Evolutionary conservation across 352 stramenopile genomes (phyloP).

Genomic region (Phytophthora cryptogea): DNA sequence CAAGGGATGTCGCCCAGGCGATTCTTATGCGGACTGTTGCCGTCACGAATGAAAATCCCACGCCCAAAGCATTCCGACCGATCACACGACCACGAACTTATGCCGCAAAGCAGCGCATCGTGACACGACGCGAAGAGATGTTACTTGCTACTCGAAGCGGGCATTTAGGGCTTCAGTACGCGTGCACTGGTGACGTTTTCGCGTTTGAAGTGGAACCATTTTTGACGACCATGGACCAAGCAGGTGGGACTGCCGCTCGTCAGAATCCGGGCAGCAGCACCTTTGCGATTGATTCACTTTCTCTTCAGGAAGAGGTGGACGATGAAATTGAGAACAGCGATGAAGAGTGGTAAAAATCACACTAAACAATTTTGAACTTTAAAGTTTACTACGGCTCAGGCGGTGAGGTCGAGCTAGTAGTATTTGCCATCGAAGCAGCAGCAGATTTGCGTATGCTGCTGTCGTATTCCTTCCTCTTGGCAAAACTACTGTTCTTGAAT

Average conservation of each 20-base stretch:
- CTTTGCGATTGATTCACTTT: constrained; percentile 17
- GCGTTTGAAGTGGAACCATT: constrained; percentile 76
- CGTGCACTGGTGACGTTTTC: constrained; percentile 62
- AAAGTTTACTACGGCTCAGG: constrained; percentile 22
- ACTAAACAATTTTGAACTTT: constrained; percentile 34
- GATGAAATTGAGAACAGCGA: constrained; percentile 79
- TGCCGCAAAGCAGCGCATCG: constrained; percentile 48
- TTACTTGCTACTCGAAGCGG: constrained; percentile 21
- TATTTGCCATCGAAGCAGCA: constrained; percentile 22
- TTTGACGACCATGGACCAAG: constrained; percentile 47
- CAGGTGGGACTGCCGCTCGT: constrained; percentile 3
- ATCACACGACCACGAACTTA: constrained; percentile 63
- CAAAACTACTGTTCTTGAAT: constrained; percentile 78
- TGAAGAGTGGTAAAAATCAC: constrained; percentile 45
- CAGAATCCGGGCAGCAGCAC: not conserved
- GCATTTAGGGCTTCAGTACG: constrained; percentile 29
- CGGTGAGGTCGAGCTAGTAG: constrained; percentile 14
- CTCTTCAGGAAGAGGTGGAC: constrained; percentile 39
- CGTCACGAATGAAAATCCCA: constrained; percentile 71
- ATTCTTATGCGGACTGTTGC: constrained; percentile 69
- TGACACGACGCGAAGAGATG: constrained; percentile 51
- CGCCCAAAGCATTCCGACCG: constrained; percentile 72
- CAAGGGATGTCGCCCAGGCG: constrained; percentile 52
- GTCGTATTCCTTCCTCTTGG: constrained; percentile 70
- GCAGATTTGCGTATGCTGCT: constrained; percentile 53